A percentile compares a stretch with the other conserved stretches of the same genome.
These are phyloP conservation scores for Geotrichum siamense DNA, from an alignment of 1,139 yeast genomes.

Conservation along the genomic window DNA sequence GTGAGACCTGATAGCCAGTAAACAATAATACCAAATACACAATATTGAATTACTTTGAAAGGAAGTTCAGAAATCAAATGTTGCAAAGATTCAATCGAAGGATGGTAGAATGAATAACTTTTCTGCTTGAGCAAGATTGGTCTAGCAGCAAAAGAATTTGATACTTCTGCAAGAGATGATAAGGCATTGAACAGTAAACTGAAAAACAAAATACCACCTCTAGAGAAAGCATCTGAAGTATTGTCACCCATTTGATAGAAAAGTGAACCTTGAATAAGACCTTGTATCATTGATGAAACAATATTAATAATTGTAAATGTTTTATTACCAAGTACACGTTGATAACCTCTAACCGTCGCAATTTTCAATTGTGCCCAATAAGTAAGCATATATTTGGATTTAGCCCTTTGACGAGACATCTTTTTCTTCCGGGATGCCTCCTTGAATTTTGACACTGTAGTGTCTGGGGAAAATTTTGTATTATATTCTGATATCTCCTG, in stretches of 20 bases:
- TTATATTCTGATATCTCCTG: constrained; percentile 39
- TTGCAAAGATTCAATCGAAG: constrained; percentile 69
- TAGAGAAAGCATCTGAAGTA: constrained; percentile 52
- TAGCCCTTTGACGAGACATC: constrained; percentile 46
- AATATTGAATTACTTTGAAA: constrained; percentile 46
- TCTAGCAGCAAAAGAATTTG: constrained; percentile 61
- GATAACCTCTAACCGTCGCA: constrained; percentile 52
- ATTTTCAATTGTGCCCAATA: constrained; percentile 57
- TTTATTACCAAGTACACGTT: constrained; percentile 59
- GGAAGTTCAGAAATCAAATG: constrained; percentile 66
- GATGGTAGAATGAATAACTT: constrained; percentile 65
- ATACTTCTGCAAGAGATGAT: constrained; percentile 63
- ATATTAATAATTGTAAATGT: constrained; percentile 54
- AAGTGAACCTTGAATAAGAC: constrained; percentile 64
- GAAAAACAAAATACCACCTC: constrained; percentile 70
- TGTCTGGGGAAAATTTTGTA: constrained; percentile 24
- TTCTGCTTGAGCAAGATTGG: constrained; percentile 75
- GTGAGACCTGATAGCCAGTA: constrained; percentile 65
- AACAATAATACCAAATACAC: constrained; percentile 52
- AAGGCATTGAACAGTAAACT: constrained; percentile 75
- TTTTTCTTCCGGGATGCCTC: constrained; percentile 44
- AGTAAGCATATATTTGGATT: constrained; percentile 60
- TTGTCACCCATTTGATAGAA: constrained; percentile 51
- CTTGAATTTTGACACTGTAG: constrained; percentile 24
- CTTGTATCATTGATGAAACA: constrained; percentile 62